These are phyloP conservation scores for Fraxinus sp. DNA, from an alignment of 305 asterid genomes.

Conservation along the genomic window DNA sequence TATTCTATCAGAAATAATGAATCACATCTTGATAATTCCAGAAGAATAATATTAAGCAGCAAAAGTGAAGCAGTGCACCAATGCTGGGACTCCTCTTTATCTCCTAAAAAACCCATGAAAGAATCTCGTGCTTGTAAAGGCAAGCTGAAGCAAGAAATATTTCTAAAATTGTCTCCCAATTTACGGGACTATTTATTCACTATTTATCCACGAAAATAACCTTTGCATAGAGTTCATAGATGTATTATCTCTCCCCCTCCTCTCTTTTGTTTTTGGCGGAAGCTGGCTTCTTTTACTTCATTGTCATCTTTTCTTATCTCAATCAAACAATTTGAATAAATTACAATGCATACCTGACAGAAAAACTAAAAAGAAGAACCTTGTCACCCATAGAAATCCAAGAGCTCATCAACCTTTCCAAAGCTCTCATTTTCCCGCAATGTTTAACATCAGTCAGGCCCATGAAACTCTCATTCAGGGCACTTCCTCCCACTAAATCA, in stretches of 20 bases:
- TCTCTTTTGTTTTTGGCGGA: background rate
- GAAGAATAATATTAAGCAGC: background rate
- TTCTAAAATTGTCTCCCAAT: background rate
- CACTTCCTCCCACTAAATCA: conserved; percentile 75
- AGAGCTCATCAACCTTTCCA: conserved; percentile 75
- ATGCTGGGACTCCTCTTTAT: background rate
- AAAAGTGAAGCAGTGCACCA: background rate
- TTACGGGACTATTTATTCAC: background rate
- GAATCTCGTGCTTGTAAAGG: background rate
- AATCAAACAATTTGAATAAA: conserved; percentile 1
- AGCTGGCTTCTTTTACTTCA: background rate
- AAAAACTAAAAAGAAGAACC: conserved; percentile 94
- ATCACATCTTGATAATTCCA: background rate
- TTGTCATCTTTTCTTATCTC: background rate
- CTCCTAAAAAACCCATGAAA: background rate
- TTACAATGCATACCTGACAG: conserved; percentile 62
- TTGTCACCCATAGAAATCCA: conserved; percentile 85
- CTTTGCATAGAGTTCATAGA: background rate
- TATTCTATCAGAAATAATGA: background rate
- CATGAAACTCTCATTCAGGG: conserved; percentile 79
- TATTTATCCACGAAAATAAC: background rate
- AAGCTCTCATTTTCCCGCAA: conserved; percentile 95
- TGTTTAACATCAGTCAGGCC: conserved; percentile 83
- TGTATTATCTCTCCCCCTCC: background rate
- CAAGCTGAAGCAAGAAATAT: background rate